Conservation (phyloP, 1,139 yeast genomes). For the Geotrichum macrosporum region DNA sequence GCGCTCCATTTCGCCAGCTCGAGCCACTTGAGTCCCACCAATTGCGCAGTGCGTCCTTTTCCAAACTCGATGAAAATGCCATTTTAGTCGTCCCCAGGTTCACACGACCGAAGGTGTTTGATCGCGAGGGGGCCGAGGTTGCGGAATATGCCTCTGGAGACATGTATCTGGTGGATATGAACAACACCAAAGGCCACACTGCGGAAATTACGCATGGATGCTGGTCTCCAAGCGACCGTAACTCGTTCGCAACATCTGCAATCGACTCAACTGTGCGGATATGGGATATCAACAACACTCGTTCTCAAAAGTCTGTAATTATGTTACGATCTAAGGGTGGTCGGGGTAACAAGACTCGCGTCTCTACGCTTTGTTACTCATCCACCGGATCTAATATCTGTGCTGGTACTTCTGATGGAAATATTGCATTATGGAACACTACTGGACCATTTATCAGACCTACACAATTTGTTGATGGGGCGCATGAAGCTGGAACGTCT, state of each 20-base stretch:
- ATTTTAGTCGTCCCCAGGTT: slow-evolving; percentile 33
- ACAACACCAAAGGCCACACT: slow-evolving; percentile 40
- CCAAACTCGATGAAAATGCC: slow-evolving; percentile 28
- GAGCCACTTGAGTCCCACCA: slow-evolving; percentile 36
- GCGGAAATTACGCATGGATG: slow-evolving; percentile 36
- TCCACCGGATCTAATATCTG: slow-evolving; percentile 27
- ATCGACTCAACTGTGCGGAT: slow-evolving; percentile 39
- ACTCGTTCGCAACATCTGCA: slow-evolving; percentile 34
- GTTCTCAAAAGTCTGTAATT: slow-evolving; percentile 34
- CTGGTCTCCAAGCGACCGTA: slow-evolving; percentile 34
- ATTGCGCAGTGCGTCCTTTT: slow-evolving; percentile 29
- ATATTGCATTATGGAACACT: slow-evolving; percentile 34
- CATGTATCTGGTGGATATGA: slow-evolving; percentile 40
- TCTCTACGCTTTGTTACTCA: slow-evolving; percentile 25
- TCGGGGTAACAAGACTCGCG: slow-evolving; percentile 27
- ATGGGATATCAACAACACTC: slow-evolving; percentile 35
- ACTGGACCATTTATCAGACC: slow-evolving; percentile 36
- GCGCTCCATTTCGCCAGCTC: slow-evolving; percentile 32
- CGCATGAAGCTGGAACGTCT: slow-evolving; percentile 27
- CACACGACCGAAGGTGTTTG: slow-evolving; percentile 30
- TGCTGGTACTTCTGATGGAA: slow-evolving; percentile 34
- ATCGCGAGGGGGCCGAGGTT: slow-evolving; percentile 32
- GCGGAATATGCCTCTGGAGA: slow-evolving; percentile 38
- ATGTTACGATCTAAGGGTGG: slow-evolving; percentile 31
- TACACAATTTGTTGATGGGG: slow-evolving; percentile 27